phyloP scores from a whole-genome alignment of 176 grass and related monocot species.

The Hsuehochloa calcarea region DNA sequence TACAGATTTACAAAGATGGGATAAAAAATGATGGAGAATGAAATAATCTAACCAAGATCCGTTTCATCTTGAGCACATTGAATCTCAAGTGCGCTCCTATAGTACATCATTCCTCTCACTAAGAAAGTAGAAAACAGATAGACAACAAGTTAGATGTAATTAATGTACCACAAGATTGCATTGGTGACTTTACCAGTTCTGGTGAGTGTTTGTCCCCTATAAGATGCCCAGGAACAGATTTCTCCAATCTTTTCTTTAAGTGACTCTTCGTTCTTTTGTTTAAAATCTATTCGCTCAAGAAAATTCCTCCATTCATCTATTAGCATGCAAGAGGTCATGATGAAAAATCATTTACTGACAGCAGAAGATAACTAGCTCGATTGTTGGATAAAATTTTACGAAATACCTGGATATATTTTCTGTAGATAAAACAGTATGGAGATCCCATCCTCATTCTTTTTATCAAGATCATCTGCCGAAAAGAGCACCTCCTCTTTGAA shows the following conservation, averaged over 20 bases:
- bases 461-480: slow-evolving; percentile 54
- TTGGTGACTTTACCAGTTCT: slow-evolving; percentile 56
- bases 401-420: slow-evolving; percentile 90
- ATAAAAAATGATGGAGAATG: neutral
- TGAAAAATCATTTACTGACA: slow-evolving; percentile 14
- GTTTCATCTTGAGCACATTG: slow-evolving; percentile 59
- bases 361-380: neutral
- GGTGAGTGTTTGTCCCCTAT: slow-evolving; percentile 79
- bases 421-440: slow-evolving; percentile 82
- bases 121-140: slow-evolving; percentile 24
- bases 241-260: slow-evolving; percentile 14
- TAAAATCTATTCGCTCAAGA: slow-evolving; percentile 28
- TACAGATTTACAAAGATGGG: neutral
- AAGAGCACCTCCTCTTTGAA: slow-evolving; percentile 89
- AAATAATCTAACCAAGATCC: slow-evolving; percentile 43
- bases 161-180: neutral
- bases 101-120: slow-evolving; percentile 99
- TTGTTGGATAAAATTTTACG: neutral
- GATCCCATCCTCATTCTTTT: slow-evolving; percentile 89
- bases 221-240: slow-evolving; percentile 68
- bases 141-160: slow-evolving; percentile 22
- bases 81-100: slow-evolving; percentile 64
- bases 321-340: slow-evolving; percentile 12
- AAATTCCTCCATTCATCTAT: slow-evolving; percentile 94
- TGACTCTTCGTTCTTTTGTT: slow-evolving; percentile 21